Conservation (phyloP, 2,329 filamentous ascomycete genomes). For the Epichloe sylvatica region DNA sequence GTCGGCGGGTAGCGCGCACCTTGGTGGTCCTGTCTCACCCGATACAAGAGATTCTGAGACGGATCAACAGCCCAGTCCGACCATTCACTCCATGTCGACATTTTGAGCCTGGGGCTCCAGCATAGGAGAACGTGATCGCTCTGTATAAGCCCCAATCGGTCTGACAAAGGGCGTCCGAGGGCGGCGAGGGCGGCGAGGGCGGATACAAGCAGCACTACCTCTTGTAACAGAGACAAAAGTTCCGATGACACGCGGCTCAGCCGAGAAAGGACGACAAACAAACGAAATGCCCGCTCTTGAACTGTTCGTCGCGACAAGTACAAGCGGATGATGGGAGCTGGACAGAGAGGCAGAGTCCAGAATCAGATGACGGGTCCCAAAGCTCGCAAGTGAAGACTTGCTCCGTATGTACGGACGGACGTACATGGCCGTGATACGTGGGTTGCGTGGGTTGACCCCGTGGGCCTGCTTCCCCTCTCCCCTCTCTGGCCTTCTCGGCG, state of each 20-base stretch:
- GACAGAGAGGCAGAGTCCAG: not conserved
- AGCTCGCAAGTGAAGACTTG: not conserved
- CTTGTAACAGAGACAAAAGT: constrained; percentile 5
- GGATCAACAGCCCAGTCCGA: constrained; percentile 15
- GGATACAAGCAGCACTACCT: constrained; percentile 1
- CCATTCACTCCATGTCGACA: constrained; percentile 13
- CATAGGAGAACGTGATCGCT: not conserved
- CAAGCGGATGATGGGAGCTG: not conserved
- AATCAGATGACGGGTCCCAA: constrained; percentile 1
- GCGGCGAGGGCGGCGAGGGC: not conserved
- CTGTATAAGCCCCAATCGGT: constrained; percentile 1
- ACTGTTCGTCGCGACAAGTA: not conserved
- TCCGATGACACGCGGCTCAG: constrained; percentile 3
- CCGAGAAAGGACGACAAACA: not conserved
- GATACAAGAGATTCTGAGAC: constrained; percentile 9
- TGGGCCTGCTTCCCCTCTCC: constrained; percentile 5
- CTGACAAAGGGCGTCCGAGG: not conserved
- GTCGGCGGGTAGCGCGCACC: not conserved
- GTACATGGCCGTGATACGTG: constrained; percentile 3
- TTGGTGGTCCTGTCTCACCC: constrained; percentile 11
- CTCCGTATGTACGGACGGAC: too few species aligned
- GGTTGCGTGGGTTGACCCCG: constrained; percentile 3
- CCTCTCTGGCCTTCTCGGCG: constrained; percentile 4
- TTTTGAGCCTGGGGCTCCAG: not conserved
- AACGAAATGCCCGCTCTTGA: not conserved